These are phyloP conservation scores for Xylaria hypoxylon DNA, from an alignment of 2,329 filamentous ascomycete species.

Conservation along the genomic window DNA sequence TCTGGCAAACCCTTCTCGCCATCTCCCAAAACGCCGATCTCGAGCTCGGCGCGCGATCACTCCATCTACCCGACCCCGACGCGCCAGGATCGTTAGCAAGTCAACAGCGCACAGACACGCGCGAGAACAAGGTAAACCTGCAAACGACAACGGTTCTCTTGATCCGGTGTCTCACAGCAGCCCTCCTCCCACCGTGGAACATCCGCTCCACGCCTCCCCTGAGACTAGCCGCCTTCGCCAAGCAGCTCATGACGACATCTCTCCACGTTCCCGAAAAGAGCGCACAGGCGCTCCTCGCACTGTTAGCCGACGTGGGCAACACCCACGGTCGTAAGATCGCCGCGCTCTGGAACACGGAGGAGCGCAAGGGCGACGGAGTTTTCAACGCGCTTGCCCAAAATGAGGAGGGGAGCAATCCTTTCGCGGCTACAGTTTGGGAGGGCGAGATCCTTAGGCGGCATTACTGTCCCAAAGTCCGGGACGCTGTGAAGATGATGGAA, in stretches of 20 bases:
- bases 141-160: constrained; percentile 95
- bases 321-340: constrained; percentile 85
- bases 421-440: constrained; percentile 92
- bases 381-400: constrained; percentile 80
- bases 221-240: constrained; percentile 90
- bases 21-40: constrained; percentile 86
- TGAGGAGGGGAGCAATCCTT: constrained; percentile 89
- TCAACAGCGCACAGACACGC: constrained; percentile 56
- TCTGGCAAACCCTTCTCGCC: constrained; percentile 86
- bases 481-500: constrained; percentile 76
- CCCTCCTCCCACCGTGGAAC: constrained; percentile 81
- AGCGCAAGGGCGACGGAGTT: constrained; percentile 88
- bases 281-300: constrained; percentile 79
- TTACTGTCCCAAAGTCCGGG: constrained; percentile 86
- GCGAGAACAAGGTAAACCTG: constrained; percentile 83
- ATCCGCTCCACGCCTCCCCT: constrained; percentile 81
- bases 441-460: constrained; percentile 87
- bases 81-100: constrained; percentile 54
- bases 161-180: constrained; percentile 83
- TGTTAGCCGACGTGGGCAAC: constrained; percentile 82
- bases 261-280: constrained; percentile 94
- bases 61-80: constrained; percentile 76
- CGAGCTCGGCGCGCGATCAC: constrained; percentile 80
- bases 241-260: constrained; percentile 84
- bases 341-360: constrained; percentile 94